A percentile compares a stretch with the other conserved stretches of the same genome.
phyloP scores from a whole-genome alignment of 2,329 filamentous ascomycete species.

The Cryphonectria naterciae region DNA sequence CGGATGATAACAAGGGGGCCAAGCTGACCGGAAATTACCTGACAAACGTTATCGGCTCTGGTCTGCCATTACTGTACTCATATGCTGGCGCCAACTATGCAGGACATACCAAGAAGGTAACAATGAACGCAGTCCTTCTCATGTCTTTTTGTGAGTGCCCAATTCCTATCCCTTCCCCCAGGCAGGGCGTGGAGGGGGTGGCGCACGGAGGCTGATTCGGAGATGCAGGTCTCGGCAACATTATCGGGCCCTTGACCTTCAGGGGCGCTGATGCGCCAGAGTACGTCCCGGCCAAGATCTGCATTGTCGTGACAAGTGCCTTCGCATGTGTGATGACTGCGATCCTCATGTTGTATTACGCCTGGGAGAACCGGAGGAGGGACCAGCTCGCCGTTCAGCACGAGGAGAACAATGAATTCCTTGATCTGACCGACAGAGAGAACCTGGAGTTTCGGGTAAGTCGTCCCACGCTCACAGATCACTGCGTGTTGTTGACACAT shows the following conservation, averaged over 20 bases:
- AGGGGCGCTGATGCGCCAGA: slow-evolving; percentile 39
- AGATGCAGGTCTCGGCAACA: slow-evolving; percentile 43
- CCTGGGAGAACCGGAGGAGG: slow-evolving; percentile 29
- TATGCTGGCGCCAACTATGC: slow-evolving; percentile 40
- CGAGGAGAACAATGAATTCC: slow-evolving; percentile 36
- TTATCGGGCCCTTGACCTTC: slow-evolving; percentile 46
- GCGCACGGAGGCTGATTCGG: background rate
- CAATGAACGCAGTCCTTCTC: slow-evolving; percentile 40
- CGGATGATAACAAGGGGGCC: slow-evolving; percentile 39
- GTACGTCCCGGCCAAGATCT: slow-evolving; percentile 48
- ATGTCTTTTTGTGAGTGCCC: slow-evolving; percentile 41
- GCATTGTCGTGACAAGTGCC: slow-evolving; percentile 41
- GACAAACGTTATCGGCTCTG: slow-evolving; percentile 43
- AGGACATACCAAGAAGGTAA: slow-evolving; percentile 44
- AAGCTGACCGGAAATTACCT: slow-evolving; percentile 45
- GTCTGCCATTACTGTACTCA: slow-evolving; percentile 42
- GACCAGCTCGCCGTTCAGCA: slow-evolving; percentile 29
- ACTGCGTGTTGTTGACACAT: slow-evolving; percentile 11
- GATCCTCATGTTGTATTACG: slow-evolving; percentile 28
- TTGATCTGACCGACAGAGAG: slow-evolving; percentile 39
- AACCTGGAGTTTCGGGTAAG: slow-evolving; percentile 36
- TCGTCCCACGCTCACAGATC: background rate
- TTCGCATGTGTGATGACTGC: slow-evolving; percentile 24
- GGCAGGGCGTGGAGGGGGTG: background rate
- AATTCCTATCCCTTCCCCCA: background rate